phyloP scores from a whole-genome alignment of 1,284 basidiomycete species.

The Termitomyces sp. region DNA sequence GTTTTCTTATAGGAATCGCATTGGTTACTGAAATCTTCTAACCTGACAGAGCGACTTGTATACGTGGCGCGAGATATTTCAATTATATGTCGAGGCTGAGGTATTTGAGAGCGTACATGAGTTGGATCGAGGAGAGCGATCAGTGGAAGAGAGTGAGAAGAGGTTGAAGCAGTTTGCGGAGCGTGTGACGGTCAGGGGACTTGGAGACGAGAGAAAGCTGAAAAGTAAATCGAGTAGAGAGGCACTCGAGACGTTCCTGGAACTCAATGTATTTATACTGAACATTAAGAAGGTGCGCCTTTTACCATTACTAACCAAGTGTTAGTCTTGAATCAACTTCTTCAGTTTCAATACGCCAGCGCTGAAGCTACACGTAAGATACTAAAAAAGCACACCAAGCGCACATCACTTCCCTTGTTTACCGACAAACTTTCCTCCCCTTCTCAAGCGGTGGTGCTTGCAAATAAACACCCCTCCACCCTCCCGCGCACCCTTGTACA shows the following conservation, averaged over 20 bases:
- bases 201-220: slow-evolving; percentile 56
- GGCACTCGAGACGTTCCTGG: slow-evolving; percentile 76
- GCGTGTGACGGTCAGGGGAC: slow-evolving; percentile 57
- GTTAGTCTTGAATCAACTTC: not conserved
- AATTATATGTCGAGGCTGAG: slow-evolving; percentile 82
- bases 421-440: slow-evolving; percentile 5
- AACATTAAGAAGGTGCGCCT: slow-evolving; percentile 74
- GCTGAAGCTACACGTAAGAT: slow-evolving; percentile 88
- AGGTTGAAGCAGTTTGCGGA: slow-evolving; percentile 70
- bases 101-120: slow-evolving; percentile 85
- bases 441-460: slow-evolving; percentile 3
- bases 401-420: slow-evolving; percentile 59
- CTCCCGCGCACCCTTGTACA: slow-evolving; percentile 82
- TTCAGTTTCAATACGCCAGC: slow-evolving; percentile 78
- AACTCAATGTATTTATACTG: slow-evolving; percentile 78
- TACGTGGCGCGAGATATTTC: slow-evolving; percentile 89
- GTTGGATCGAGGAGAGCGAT: slow-evolving; percentile 67
- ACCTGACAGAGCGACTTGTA: slow-evolving; percentile 66
- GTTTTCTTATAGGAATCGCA: slow-evolving; percentile 15
- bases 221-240: slow-evolving; percentile 58
- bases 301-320: not conserved
- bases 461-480: slow-evolving; percentile 29
- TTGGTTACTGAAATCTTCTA: slow-evolving; percentile 8
- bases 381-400: slow-evolving; percentile 93
- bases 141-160: slow-evolving; percentile 69